Conservation (phyloP, 148 eudicot species). For the Euryodendron excelsum region DNA sequence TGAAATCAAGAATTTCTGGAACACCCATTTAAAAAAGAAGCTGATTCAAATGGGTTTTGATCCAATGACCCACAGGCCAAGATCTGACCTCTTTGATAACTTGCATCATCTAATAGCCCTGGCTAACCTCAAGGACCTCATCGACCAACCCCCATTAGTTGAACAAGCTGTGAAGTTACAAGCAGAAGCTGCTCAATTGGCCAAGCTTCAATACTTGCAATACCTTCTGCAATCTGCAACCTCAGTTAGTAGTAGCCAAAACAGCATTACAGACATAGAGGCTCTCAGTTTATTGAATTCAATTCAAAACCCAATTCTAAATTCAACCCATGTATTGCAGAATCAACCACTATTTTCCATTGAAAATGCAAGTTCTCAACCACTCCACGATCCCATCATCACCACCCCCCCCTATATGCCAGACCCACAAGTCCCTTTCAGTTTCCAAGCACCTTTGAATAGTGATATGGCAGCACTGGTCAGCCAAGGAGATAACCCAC, state of each 20-base stretch:
- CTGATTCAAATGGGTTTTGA: constrained; percentile 32
- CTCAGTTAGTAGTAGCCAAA: background rate
- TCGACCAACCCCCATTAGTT: background rate
- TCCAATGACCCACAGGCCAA: constrained; percentile 30
- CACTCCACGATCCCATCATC: constrained; percentile 3
- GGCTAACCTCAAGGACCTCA: constrained; percentile 27
- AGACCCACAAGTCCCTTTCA: constrained; percentile 13
- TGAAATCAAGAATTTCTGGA: constrained; percentile 34
- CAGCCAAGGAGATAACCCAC: background rate
- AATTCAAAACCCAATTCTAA: background rate
- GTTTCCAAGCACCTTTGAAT: constrained; percentile 11
- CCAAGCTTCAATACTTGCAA: background rate
- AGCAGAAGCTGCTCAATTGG: constrained; percentile 4
- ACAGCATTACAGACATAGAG: background rate
- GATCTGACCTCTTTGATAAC: constrained; percentile 28
- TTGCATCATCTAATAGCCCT: constrained; percentile 29
- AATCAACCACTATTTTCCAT: constrained; percentile 1
- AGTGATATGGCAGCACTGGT: background rate
- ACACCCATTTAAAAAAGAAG: constrained; percentile 29
- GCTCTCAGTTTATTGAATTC: background rate
- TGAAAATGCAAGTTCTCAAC: background rate
- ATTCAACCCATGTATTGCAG: background rate
- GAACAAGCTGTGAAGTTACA: background rate
- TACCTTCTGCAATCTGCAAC: background rate
- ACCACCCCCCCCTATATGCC: background rate